These are phyloP conservation scores for Urochloa ruziziensis DNA, from an alignment of 176 grass and related monocot genomes.

Conservation along the genomic window DNA sequence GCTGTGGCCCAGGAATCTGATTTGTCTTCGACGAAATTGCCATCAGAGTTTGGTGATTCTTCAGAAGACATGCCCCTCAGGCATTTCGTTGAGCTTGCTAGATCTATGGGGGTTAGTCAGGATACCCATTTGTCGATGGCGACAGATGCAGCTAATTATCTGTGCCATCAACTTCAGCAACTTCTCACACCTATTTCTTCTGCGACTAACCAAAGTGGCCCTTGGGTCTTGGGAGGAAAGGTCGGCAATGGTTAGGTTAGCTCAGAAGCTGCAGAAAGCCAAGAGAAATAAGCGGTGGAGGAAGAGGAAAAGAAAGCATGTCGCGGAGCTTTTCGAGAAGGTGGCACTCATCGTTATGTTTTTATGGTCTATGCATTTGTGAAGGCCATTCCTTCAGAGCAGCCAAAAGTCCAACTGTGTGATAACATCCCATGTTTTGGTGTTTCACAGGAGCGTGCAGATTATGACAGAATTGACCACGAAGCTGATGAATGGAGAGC, in stretches of 20 bases:
- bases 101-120: slow-evolving; percentile 42
- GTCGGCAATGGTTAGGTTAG: slow-evolving; percentile 50
- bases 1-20: slow-evolving; percentile 22
- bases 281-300: slow-evolving; percentile 87
- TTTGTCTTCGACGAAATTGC: neutral
- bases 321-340: slow-evolving; percentile 62
- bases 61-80: neutral
- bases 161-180: slow-evolving; percentile 50
- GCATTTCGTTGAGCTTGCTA: slow-evolving; percentile 40
- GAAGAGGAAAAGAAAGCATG: slow-evolving; percentile 71
- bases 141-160: slow-evolving; percentile 60
- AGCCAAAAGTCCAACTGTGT: neutral
- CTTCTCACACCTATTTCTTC: slow-evolving; percentile 62
- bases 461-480: slow-evolving; percentile 68
- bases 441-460: slow-evolving; percentile 60
- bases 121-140: slow-evolving; percentile 60
- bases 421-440: neutral
- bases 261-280: slow-evolving; percentile 82
- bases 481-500: slow-evolving; percentile 94
- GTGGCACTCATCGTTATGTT: slow-evolving; percentile 24
- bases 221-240: slow-evolving; percentile 79
- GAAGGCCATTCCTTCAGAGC: neutral
- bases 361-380: neutral
- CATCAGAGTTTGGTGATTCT: neutral
- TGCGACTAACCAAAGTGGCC: slow-evolving; percentile 28